Conservation (phyloP, 2,329 filamentous ascomycete species). For the Xylariaceae sp. region DNA sequence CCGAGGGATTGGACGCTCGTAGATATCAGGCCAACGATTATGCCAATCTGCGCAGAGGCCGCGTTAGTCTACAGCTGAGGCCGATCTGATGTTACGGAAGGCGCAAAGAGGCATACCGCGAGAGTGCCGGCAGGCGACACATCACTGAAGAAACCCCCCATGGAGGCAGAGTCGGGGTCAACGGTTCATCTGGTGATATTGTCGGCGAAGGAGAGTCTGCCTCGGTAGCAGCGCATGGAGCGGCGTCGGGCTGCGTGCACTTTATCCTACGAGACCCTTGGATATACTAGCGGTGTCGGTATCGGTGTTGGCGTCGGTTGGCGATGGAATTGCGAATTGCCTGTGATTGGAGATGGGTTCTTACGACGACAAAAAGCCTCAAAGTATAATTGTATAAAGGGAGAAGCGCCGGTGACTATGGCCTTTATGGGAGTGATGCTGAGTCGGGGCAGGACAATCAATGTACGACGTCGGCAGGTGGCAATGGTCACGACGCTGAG, state of each 20-base stretch:
- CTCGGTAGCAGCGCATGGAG: slow-evolving; percentile 22
- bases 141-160: slow-evolving; percentile 72
- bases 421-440: too few relatives aligned
- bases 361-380: neutral
- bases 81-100: neutral
- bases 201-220: slow-evolving; percentile 13
- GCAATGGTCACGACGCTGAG: too few relatives aligned
- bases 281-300: neutral
- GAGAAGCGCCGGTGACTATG: too few relatives aligned
- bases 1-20: slow-evolving; percentile 94
- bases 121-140: slow-evolving; percentile 68
- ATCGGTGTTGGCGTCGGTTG: neutral
- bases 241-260: slow-evolving; percentile 5
- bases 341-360: neutral
- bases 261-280: neutral
- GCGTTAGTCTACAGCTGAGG: slow-evolving; percentile 13
- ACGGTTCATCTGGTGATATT: slow-evolving; percentile 43
- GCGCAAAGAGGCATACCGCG: slow-evolving; percentile 16
- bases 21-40: slow-evolving; percentile 87
- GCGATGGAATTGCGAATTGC: neutral
- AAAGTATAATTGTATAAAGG: too few relatives aligned
- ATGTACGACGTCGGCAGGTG: too few relatives aligned
- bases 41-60: slow-evolving; percentile 64
- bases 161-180: slow-evolving; percentile 43
- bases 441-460: too few relatives aligned